Evolutionary conservation across 2,329 filamentous ascomycete genomes (phyloP).

Genomic region (Lithohypha guttulata): DNA sequence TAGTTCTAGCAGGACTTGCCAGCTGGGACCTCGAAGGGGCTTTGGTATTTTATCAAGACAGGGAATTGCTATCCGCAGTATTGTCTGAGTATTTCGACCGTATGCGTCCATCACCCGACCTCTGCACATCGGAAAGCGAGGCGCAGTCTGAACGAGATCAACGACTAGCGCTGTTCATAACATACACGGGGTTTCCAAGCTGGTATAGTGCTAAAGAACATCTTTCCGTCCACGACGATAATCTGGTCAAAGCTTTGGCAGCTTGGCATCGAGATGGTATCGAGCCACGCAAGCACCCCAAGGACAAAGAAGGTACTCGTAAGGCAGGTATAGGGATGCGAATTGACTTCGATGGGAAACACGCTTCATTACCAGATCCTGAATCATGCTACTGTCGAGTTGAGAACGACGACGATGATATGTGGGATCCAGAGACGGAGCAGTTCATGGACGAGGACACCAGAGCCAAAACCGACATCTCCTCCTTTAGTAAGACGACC

Average conservation of each 20-base stretch:
- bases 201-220: neutral
- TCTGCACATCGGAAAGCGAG: neutral
- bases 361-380: neutral
- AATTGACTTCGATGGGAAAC: neutral
- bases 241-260: neutral
- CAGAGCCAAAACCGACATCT: neutral
- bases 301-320: neutral
- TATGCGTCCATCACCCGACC: too few species aligned
- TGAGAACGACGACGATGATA: neutral
- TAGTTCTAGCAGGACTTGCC: neutral
- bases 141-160: neutral
- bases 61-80: neutral
- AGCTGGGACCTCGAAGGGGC: slow-evolving; percentile 1
- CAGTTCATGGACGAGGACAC: neutral
- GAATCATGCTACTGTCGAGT: neutral
- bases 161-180: neutral
- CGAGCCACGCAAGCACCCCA: neutral
- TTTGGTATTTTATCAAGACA: neutral
- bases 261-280: neutral
- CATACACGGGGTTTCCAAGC: neutral
- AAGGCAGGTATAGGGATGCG: neutral
- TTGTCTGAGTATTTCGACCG: slow-evolving; percentile 1
- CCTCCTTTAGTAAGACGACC: neutral
- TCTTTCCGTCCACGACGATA: neutral
- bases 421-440: neutral